Base-by-base conservation (phyloP, 2,329 filamentous ascomycete species). In the Sporothrix humicola region DNA sequence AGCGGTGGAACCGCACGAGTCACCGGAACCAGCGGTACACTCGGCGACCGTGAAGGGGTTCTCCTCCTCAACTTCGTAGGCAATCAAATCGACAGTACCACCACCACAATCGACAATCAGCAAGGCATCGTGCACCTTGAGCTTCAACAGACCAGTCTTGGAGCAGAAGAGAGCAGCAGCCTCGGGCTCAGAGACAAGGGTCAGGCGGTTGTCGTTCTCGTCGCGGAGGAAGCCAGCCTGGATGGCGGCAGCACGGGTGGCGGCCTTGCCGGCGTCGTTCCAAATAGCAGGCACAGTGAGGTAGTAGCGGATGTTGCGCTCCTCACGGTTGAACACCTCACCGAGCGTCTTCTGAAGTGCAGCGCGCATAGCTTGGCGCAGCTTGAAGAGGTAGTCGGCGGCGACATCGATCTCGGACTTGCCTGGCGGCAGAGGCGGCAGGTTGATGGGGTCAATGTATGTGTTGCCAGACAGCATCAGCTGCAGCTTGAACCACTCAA, bases 401-500 rank as follows among this genome's bases (percentile, higher is more conserved):
- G 96, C 95, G 70, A 98, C 96, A 83, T 99, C 96, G 83, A 98
- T 97, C 84, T 98, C 96, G 37, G 95, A 98, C 87, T 98, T 98
- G 83, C 96, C 96, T 63, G 95, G 95, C 66, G 96, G 96, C 81
- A 98, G 92, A 77, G 96, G 96, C 66, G 96, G 96, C 77, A 99
- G 90, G 88, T 98, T 98, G 85, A 98, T 98, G 76, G 96, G 96
- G 82, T 98, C 96, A 81, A 98, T 98, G 83, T 98, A 98, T 61
- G 96, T 98, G 87, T 98, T 98, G 76, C 96, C 96, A 74, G 94
- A 98, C 76, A 98, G 88, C 96, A 98, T 98, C 73, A 99, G 90
- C 85, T 99, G 96, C 78, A 99, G 89, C 87, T 98, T 98, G 89
- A 99, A 98, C 96, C 96, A 99, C 85, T 98, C 96, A 31, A 98